Base-by-base conservation (phyloP, 148 eudicot species). In the Silene conica region DNA sequence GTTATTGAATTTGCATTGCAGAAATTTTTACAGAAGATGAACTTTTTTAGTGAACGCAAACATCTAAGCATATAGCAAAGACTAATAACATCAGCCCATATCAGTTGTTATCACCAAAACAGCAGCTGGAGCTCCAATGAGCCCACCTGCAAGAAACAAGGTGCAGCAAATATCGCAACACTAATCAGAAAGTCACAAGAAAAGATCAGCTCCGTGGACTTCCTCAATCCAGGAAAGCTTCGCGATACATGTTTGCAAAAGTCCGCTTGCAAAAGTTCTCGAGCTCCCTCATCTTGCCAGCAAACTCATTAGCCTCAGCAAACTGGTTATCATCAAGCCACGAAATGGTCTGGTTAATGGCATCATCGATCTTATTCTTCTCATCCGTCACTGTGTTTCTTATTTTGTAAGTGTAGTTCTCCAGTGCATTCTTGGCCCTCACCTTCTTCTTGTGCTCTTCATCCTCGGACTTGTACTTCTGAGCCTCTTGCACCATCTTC, bases 261-360 rank as follows among this genome's bases (percentile, higher is more conserved):
- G 69, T 79, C 8, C 77, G 81, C 69, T 79, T 79, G 69, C 77
- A 79, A n/a, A 74, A 60, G 7, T 69, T 23, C 70, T 79, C 77
- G 0, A 79, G 81, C 77, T 73, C 77, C 52, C 74, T 74, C 77
- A 73, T 73, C 70, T 59, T 59, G 10, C 9, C 26, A 21, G 21
- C 63, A 59, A 59, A 59, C 55, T 50, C 55, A 3, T 50, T 18
- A 50, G 9, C 15, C 16, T 50, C 4, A 1, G 55, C 55, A 11
- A 59, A 2, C 26, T 59, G 63, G 63, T 20, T 59, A 10, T 21
- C 63, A 8, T 59, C 66, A 5, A 63, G 41, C 66, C 66, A 25
- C 1, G 16, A 25, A 10, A 63, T 63, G 5, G 66, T 26, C 11
- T 63, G 18, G n/a, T 63, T n/a, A 63, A 63, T 63, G n/a, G 66